Percentiles rank a stretch among this genome's conserved stretches.
Evolutionary conservation across 2,329 filamentous ascomycete species (phyloP).

Genomic region (Aureobasidium mangrovei): DNA sequence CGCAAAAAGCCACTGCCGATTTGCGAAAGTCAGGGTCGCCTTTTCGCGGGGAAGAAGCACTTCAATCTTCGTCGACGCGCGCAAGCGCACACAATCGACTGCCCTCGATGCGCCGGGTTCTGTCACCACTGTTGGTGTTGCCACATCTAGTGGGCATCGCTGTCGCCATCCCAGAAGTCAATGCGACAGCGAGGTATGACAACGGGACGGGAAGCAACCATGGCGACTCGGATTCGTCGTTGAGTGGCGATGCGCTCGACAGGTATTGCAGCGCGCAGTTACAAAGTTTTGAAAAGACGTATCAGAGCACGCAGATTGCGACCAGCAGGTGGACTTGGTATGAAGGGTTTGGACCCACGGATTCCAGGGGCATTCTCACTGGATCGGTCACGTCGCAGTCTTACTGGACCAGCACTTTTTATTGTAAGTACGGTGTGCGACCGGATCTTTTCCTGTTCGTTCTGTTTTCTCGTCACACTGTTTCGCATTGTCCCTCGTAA

Average conservation of each 20-base stretch:
- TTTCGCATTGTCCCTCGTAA: neutral
- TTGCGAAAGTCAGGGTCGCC: neutral
- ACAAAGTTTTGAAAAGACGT: neutral
- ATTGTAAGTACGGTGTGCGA: conserved; percentile 2
- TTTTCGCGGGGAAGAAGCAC: too few relatives aligned
- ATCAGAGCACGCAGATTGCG: conserved; percentile 11
- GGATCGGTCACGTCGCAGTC: conserved; percentile 15
- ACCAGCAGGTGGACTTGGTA: conserved; percentile 15
- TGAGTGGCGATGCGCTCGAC: neutral
- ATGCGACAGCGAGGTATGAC: neutral
- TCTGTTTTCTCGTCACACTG: neutral
- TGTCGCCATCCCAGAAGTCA: neutral
- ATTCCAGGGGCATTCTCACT: conserved; percentile 12
- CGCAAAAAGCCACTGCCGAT: too few relatives aligned
- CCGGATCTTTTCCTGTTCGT: neutral
- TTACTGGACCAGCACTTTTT: conserved; percentile 14
- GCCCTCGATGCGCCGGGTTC: neutral
- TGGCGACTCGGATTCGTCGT: neutral
- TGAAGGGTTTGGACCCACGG: conserved; percentile 16
- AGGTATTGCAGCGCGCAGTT: neutral
- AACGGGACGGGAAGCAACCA: neutral
- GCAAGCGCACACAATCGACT: neutral
- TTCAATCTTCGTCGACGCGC: neutral
- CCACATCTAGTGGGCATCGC: neutral
- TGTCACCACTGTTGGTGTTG: conserved; percentile 6